Evolutionary conservation across 2,329 filamentous ascomycete species (phyloP), one percentile per base, ranked within the genome.

Genomic region (Teratosphaeria epicoccoides): DNA sequence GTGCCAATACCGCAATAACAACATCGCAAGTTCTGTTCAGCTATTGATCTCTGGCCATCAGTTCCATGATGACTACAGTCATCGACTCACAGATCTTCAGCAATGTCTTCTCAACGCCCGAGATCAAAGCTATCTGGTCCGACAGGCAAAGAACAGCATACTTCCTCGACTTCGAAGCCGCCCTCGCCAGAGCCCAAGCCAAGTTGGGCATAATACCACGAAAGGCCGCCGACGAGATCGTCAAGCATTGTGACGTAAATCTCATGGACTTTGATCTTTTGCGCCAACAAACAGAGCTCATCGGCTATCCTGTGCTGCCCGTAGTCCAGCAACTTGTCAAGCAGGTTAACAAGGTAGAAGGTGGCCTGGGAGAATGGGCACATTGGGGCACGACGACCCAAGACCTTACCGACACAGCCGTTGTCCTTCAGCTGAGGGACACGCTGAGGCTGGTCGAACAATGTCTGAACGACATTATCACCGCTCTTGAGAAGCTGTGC

Each of bases 301-400:
- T 66, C 12, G 64, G 64, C 9, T 66, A 66, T 43, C 63, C 64
- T 1, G 60, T 66, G 23, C 55, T 66, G 1, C 62, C 63, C 2
- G 57, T 66, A 1, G 61, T 66, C 2, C 54, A 59, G 24, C 64
- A 66, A 44, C 50, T 43, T 64, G 24, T 58, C 61, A n/a, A 49
- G 55, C 46, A 50, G 29, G 53, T 52, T 25, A 58, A 58, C n/a
- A 59, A 57, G 26, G 55, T 57, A 1, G 59, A 62, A 23, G 55
- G 55, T 7, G 63, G 61, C 5, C 48, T 62, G 6, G 63, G 63
- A 12, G 63, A 64, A 52, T 63, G 59, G 58, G 53, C 61, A 10
- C 63, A 65, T 52, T 65, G 63, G 63, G 63, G 63, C 9, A 57
- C 63, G 10, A 64, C 60, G 23, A 64, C 61, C 47, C 54, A 62